A percentile compares a stretch with the other conserved stretches of the same genome.
Conservation (phyloP, 805 yeast species). For the Aciculoconidium aculeatum region DNA sequence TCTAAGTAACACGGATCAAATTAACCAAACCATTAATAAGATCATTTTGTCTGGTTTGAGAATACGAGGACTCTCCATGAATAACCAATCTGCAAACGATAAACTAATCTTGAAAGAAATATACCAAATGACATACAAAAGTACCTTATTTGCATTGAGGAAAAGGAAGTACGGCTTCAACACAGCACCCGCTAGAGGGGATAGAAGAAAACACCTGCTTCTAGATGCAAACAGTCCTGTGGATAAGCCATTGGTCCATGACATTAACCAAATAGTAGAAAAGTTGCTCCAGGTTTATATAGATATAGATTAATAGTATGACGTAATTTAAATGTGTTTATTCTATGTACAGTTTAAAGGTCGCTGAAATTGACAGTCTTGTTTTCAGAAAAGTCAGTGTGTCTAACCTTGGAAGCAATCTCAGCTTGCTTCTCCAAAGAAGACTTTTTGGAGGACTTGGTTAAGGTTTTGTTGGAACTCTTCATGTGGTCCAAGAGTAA, state of each 20-base stretch:
- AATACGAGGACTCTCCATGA: slow-evolving; percentile 31
- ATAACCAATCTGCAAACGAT: slow-evolving; percentile 22
- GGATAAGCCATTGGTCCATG: slow-evolving; percentile 18
- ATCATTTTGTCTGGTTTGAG: slow-evolving; percentile 37
- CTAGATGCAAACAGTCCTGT: too few relatives aligned
- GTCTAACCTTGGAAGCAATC: slow-evolving; percentile 18
- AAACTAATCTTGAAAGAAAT: slow-evolving; percentile 33
- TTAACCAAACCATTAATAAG: slow-evolving; percentile 27
- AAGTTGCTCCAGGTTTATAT: slow-evolving; percentile 31
- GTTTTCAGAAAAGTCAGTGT: slow-evolving; percentile 9
- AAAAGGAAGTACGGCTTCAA: slow-evolving; percentile 29
- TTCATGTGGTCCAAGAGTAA: slow-evolving; percentile 34
- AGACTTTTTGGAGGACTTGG: slow-evolving; percentile 22
- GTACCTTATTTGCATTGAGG: slow-evolving; percentile 34
- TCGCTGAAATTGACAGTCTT: too few relatives aligned
- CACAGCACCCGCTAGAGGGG: too few relatives aligned
- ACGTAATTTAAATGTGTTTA: background rate
- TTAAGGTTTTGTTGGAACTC: slow-evolving; percentile 13
- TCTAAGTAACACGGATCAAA: slow-evolving; percentile 18
- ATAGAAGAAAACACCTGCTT: slow-evolving; percentile 11
- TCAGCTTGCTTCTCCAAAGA: slow-evolving; percentile 33
- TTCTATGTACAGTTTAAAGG: slow-evolving; percentile 6
- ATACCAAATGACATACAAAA: slow-evolving; percentile 35
- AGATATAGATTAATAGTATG: slow-evolving; percentile 19
- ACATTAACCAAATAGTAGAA: slow-evolving; percentile 37